Evolutionary conservation across 306 rosid genomes (phyloP).

Genomic region (Rosa rugosa): DNA sequence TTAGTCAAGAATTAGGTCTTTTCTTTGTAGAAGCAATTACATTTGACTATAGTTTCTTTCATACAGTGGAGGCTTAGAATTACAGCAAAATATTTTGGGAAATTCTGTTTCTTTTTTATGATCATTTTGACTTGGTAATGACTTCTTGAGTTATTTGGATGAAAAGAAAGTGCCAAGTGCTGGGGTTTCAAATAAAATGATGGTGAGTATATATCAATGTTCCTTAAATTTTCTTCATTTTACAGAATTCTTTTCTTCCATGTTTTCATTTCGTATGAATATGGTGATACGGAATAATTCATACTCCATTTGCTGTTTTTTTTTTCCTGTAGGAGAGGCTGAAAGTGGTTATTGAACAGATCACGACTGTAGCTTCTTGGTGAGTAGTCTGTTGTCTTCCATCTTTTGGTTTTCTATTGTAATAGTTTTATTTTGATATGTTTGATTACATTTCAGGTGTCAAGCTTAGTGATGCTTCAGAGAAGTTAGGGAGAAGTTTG

Average conservation of each 20-base stretch:
- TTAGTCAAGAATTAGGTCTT: background rate
- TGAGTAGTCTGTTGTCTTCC: too few species aligned
- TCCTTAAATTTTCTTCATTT: background rate
- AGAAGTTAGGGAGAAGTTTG: too few species aligned
- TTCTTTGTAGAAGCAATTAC: background rate
- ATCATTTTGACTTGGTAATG: background rate
- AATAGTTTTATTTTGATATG: too few species aligned
- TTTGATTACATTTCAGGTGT: too few species aligned
- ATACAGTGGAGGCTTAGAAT: background rate
- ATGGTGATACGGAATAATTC: too few species aligned
- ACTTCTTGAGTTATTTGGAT: background rate
- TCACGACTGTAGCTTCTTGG: too few species aligned
- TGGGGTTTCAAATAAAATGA: background rate
- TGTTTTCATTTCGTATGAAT: too few species aligned
- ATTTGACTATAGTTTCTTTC: background rate
- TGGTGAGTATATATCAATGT: background rate
- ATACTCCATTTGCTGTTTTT: too few species aligned
- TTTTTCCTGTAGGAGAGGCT: too few species aligned
- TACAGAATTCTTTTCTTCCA: background rate
- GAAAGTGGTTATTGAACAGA: too few species aligned
- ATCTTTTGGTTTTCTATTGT: too few species aligned
- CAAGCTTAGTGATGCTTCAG: too few species aligned
- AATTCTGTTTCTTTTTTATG: background rate
- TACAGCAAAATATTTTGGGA: background rate
- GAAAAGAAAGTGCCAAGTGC: background rate